Percentiles rank a stretch among this genome's conserved stretches.
These are phyloP conservation scores for Candida loeiensis DNA, from an alignment of 805 yeast species.

Conservation along the genomic window DNA sequence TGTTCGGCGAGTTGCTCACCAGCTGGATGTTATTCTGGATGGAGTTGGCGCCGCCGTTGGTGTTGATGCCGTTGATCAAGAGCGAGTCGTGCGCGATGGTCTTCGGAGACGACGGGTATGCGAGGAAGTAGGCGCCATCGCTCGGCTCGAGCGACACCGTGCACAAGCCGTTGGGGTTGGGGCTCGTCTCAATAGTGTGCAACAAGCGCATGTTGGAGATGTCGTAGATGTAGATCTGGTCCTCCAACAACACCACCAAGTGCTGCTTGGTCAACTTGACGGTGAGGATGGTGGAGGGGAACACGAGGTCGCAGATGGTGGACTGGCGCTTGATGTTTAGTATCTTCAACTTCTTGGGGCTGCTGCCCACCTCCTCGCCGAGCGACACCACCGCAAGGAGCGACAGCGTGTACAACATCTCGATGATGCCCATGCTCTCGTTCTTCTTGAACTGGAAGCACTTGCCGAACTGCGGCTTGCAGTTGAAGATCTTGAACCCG, in stretches of 20 bases:
- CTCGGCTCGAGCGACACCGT: slow-evolving; percentile 48
- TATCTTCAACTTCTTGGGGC: slow-evolving; percentile 80
- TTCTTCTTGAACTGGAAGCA: slow-evolving; percentile 32
- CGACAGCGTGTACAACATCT: slow-evolving; percentile 88
- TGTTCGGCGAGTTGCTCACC: slow-evolving; percentile 39
- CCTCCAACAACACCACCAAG: slow-evolving; percentile 38
- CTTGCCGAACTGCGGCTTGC: slow-evolving; percentile 72
- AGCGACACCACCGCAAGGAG: slow-evolving; percentile 78
- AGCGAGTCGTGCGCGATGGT: slow-evolving; percentile 42
- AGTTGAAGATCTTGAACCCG: slow-evolving; percentile 74
- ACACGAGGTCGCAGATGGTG: slow-evolving; percentile 42
- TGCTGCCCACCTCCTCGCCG: slow-evolving; percentile 65
- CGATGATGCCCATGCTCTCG: slow-evolving; percentile 68
- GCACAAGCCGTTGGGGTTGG: slow-evolving; percentile 50
- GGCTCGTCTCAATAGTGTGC: slow-evolving; percentile 44
- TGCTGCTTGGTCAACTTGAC: slow-evolving; percentile 34
- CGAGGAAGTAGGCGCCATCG: slow-evolving; percentile 51
- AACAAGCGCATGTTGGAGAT: slow-evolving; percentile 37
- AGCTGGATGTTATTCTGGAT: slow-evolving; percentile 38
- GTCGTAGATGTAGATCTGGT: slow-evolving; percentile 43
- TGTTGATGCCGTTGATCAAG: slow-evolving; percentile 38
- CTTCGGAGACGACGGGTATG: slow-evolving; percentile 76
- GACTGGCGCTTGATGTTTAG: slow-evolving; percentile 72
- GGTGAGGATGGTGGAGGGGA: slow-evolving; percentile 39
- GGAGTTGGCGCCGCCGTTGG: slow-evolving; percentile 40